Conservation (phyloP, 352 stramenopile genomes). For the Phytophthora sojae region DNA sequence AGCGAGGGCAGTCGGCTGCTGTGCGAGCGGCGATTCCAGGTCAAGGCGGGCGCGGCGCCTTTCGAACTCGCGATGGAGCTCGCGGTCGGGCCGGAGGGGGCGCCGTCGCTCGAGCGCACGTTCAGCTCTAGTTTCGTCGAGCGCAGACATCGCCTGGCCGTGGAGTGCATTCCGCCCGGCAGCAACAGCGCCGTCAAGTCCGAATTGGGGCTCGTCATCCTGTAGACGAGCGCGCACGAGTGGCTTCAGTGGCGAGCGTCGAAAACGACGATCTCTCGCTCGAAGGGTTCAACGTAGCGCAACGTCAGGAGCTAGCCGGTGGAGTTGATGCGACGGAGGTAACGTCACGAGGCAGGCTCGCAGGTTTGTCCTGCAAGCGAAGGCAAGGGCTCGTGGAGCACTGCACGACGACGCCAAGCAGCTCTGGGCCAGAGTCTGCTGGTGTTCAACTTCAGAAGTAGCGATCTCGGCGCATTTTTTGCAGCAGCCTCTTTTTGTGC, state of each 20-base stretch:
- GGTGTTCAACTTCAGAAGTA: slow-evolving; percentile 36
- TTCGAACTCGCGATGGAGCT: slow-evolving; percentile 18
- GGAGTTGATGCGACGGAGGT: neutral
- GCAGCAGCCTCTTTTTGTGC: slow-evolving; percentile 8
- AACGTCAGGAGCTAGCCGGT: neutral
- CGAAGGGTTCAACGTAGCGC: slow-evolving; percentile 2
- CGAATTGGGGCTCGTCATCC: slow-evolving; percentile 11
- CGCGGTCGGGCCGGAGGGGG: neutral
- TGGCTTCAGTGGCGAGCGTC: slow-evolving; percentile 18
- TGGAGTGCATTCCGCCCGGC: neutral
- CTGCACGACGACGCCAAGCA: neutral
- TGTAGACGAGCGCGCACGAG: slow-evolving; percentile 11
- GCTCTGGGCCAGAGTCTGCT: no score
- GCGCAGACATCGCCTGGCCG: slow-evolving; percentile 2
- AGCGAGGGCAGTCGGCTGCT: slow-evolving; percentile 4
- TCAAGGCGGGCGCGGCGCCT: neutral
- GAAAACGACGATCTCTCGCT: slow-evolving; percentile 12
- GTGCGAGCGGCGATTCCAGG: slow-evolving; percentile 9
- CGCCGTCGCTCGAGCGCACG: neutral
- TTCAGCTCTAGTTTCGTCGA: slow-evolving; percentile 22
- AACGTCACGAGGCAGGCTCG: neutral
- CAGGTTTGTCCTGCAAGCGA: neutral
- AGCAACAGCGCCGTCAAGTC: neutral
- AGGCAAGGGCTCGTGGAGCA: neutral
- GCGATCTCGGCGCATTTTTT: slow-evolving; percentile 18